Percentiles rank a stretch among this genome's conserved stretches.
Evolutionary conservation across 208 protist species (phyloP).

Genomic region (Porcisia hertigi): DNA sequence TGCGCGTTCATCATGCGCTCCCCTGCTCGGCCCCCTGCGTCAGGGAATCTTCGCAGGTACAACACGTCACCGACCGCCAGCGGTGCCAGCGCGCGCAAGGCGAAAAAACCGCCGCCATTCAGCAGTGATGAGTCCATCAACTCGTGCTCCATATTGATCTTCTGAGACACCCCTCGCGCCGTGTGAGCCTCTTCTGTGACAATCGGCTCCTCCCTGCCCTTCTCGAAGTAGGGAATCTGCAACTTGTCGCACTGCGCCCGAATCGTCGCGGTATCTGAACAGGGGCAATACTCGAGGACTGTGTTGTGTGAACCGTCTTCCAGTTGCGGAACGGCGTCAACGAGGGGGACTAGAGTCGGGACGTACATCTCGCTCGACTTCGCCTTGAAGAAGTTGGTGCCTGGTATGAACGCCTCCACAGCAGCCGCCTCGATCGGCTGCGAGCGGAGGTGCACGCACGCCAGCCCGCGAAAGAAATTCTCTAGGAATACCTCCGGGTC

Average conservation of each 20-base stretch:
- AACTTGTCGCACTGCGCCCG: constrained; percentile 51
- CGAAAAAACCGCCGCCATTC: constrained; percentile 70
- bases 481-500: constrained; percentile 85
- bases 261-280: constrained; percentile 38
- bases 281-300: constrained; percentile 77
- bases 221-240: constrained; percentile 41
- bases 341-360: constrained; percentile 83
- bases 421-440: constrained; percentile 80
- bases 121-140: constrained; percentile 45
- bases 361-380: constrained; percentile 82
- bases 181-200: constrained; percentile 18
- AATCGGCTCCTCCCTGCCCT: constrained; percentile 23
- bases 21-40: constrained; percentile 30
- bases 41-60: constrained; percentile 70
- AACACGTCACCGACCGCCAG: constrained; percentile 75
- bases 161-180: constrained; percentile 13
- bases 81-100: constrained; percentile 64
- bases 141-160: constrained; percentile 35
- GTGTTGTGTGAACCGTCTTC: constrained; percentile 83
- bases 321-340: constrained; percentile 77
- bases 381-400: constrained; percentile 88
- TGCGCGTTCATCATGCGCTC: constrained; percentile 59
- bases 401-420: constrained; percentile 59
- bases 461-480: constrained; percentile 72
- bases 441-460: constrained; percentile 64